Conservation (phyloP, 106 monocot genomes). For the Allium fistulosum region DNA sequence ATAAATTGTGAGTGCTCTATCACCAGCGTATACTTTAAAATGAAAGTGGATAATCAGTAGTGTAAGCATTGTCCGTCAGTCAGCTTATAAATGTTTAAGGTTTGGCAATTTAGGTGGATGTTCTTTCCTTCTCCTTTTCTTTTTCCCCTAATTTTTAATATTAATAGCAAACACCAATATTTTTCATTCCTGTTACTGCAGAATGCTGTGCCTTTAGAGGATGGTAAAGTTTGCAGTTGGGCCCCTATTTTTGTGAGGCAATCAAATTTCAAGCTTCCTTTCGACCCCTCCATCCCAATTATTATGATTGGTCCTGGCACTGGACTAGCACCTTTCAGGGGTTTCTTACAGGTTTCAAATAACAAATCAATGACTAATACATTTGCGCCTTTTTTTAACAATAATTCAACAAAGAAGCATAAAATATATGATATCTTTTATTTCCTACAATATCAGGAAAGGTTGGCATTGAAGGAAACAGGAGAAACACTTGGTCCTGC, state of each 20-base stretch:
- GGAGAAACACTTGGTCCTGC: conserved; percentile 33
- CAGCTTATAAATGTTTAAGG: too few relatives aligned
- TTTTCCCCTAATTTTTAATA: too few relatives aligned
- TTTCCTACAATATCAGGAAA: conserved; percentile 24
- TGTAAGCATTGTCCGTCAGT: too few relatives aligned
- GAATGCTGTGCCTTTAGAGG: conserved; percentile 41
- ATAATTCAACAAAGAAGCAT: background rate
- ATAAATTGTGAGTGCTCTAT: too few relatives aligned
- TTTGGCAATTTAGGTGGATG: too few relatives aligned
- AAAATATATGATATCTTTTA: background rate
- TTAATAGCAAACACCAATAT: too few relatives aligned
- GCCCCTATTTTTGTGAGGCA: conserved; percentile 62
- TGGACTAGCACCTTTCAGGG: conserved; percentile 64
- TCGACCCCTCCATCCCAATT: conserved; percentile 39
- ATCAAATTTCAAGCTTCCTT: conserved; percentile 56
- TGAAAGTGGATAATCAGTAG: too few relatives aligned
- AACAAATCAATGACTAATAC: too few relatives aligned
- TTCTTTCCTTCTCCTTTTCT: too few relatives aligned
- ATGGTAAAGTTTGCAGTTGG: conserved; percentile 44
- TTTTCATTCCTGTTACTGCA: conserved; percentile 6
- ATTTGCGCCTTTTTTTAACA: background rate
- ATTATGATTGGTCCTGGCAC: conserved; percentile 70
- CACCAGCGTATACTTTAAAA: too few relatives aligned
- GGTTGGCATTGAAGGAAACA: conserved; percentile 30
- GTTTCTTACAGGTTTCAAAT: conserved; percentile 46